Percentiles rank a stretch among this genome's conserved stretches.
Conservation (phyloP, 768 basidiomycete species). For the Lactifluus pinguis region DNA sequence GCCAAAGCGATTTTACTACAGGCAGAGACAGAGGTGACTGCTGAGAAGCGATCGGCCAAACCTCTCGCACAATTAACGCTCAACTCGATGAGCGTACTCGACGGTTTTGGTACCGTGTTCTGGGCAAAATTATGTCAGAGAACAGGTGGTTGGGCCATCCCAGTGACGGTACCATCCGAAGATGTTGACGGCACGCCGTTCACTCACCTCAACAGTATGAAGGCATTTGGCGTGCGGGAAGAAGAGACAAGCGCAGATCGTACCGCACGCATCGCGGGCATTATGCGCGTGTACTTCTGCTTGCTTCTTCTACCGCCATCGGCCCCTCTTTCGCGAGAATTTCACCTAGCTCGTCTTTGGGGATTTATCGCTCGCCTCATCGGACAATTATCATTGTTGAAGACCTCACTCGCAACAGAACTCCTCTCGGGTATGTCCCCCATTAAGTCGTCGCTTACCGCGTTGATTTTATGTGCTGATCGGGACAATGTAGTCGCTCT, state of each 20-base stretch:
- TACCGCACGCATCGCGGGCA: conserved; percentile 58
- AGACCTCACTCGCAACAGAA: conserved; percentile 52
- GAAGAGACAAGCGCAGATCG: conserved; percentile 57
- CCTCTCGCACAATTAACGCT: conserved; percentile 76
- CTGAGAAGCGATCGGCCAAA: conserved; percentile 74
- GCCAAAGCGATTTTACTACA: conserved; percentile 83
- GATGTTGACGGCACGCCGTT: conserved; percentile 45
- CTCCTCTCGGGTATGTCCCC: conserved; percentile 48
- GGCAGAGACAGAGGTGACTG: conserved; percentile 88
- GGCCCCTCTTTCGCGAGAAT: conserved; percentile 41
- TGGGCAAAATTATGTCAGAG: conserved; percentile 81
- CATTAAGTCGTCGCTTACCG: conserved; percentile 2
- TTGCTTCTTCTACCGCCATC: conserved; percentile 39
- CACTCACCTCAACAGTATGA: conserved; percentile 33
- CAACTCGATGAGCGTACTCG: conserved; percentile 48
- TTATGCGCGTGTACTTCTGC: conserved; percentile 82
- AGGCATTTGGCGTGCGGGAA: conserved; percentile 50
- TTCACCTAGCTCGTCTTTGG: conserved; percentile 61
- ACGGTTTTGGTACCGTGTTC: conserved; percentile 62
- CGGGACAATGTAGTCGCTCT: conserved; percentile 42
- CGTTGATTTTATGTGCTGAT: not conserved
- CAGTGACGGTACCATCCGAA: conserved; percentile 44
- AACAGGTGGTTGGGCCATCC: conserved; percentile 82
- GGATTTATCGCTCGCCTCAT: conserved; percentile 60
- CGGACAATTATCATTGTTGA: conserved; percentile 41